Percentiles rank a stretch among this genome's conserved stretches.
These are phyloP conservation scores for Cyclotella choctawhatcheeana DNA, from an alignment of 108 stramenopile genomes.

Conservation along the genomic window DNA sequence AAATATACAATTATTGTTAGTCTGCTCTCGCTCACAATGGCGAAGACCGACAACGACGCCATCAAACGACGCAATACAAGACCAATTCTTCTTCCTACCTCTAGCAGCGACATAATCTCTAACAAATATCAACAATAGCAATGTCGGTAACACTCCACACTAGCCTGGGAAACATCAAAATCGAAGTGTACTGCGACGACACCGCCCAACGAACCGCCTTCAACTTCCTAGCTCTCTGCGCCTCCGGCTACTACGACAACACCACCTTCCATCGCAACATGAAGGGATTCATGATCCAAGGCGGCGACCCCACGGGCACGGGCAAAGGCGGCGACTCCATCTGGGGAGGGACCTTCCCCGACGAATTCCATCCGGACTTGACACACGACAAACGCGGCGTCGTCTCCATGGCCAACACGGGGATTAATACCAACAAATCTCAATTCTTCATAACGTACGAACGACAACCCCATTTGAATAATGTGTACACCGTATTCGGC, in stretches of 20 bases:
- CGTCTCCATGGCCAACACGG: constrained; percentile 95
- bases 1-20: too few relatives aligned
- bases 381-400: constrained; percentile 90
- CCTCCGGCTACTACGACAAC: constrained; percentile 91
- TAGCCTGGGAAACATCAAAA: constrained; percentile 89
- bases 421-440: constrained; percentile 85
- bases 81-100: neutral
- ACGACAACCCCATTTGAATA: constrained; percentile 94
- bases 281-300: constrained; percentile 96
- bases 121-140: neutral
- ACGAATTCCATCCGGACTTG: constrained; percentile 94
- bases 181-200: constrained; percentile 97
- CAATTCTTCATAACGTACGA: constrained; percentile 97
- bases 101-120: neutral
- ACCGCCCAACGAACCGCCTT: constrained; percentile 90
- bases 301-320: constrained; percentile 95
- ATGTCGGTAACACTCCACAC: constrained; percentile 98
- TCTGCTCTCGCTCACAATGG: too few relatives aligned
- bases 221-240: constrained; percentile 92
- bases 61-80: too few relatives aligned
- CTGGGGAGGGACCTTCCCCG: constrained; percentile 94
- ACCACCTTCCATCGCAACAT: constrained; percentile 95
- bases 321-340: constrained; percentile 94
- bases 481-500: constrained; percentile 96
- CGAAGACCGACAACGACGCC: too few relatives aligned